These are phyloP conservation scores for Pestalotiopsis sp. DNA, from an alignment of 2,329 filamentous ascomycete genomes.

Conservation along the genomic window DNA sequence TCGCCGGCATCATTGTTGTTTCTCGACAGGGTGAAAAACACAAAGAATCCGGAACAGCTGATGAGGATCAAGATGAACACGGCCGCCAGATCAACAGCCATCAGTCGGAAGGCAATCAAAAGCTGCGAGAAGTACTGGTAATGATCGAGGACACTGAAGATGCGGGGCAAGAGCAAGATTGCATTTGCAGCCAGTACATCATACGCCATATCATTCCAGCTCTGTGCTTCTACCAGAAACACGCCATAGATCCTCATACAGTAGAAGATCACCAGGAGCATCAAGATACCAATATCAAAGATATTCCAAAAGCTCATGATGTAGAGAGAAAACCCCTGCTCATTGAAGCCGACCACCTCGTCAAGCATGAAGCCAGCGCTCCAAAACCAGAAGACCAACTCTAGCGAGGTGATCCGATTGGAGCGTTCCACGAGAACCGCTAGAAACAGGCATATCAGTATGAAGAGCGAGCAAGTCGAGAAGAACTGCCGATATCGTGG, in stretches of 20 bases:
- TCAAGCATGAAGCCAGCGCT: constrained; percentile 96
- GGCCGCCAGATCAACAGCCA: constrained; percentile 87
- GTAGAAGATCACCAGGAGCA: constrained; percentile 87
- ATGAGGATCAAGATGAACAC: constrained; percentile 85
- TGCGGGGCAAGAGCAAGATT: constrained; percentile 83
- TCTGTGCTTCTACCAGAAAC: constrained; percentile 74
- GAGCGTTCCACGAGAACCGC: constrained; percentile 79
- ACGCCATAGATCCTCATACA: constrained; percentile 87
- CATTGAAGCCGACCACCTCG: constrained; percentile 93
- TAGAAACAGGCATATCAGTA: constrained; percentile 83
- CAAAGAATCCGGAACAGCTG: constrained; percentile 91
- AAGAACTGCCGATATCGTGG: constrained; percentile 90
- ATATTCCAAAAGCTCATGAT: constrained; percentile 98
- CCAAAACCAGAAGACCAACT: constrained; percentile 97
- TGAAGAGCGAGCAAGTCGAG: constrained; percentile 83
- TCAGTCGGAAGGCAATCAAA: constrained; percentile 89
- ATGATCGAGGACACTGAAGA: constrained; percentile 92
- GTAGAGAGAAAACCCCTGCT: constrained; percentile 94
- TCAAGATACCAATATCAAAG: constrained; percentile 87
- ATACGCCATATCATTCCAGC: constrained; percentile 83
- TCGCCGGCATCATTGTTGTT: constrained; percentile 70
- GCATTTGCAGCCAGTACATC: constrained; percentile 93
- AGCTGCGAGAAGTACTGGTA: constrained; percentile 96
- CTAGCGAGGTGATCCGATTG: constrained; percentile 78
- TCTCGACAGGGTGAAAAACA: constrained; percentile 85